Evolutionary conservation across 495 filamentous ascomycete genomes (phyloP).

Genomic region (Neurospora sp.): DNA sequence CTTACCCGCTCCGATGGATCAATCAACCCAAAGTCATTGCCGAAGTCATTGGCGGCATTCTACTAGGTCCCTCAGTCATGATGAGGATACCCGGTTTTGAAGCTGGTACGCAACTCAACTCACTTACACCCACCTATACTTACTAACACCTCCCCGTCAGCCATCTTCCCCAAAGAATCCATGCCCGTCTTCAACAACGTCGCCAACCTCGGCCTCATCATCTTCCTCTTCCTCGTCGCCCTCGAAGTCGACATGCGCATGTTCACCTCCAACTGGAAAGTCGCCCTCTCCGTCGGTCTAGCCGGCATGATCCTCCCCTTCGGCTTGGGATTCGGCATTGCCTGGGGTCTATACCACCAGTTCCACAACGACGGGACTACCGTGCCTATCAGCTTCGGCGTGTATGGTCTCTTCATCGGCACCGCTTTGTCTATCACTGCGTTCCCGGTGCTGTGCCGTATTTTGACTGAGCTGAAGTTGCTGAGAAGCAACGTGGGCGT

Average conservation of each 20-base stretch:
- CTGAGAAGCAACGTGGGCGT: slow-evolving; percentile 77
- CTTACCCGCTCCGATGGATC: slow-evolving; percentile 67
- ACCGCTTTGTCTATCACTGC: slow-evolving; percentile 94
- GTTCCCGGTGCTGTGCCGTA: slow-evolving; percentile 91
- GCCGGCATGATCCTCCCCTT: slow-evolving; percentile 82
- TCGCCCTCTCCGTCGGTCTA: slow-evolving; percentile 71
- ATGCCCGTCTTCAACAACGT: slow-evolving; percentile 70
- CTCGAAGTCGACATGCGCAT: slow-evolving; percentile 88
- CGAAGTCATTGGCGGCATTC: slow-evolving; percentile 87
- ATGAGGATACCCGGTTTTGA: slow-evolving; percentile 76
- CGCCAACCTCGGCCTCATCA: slow-evolving; percentile 79
- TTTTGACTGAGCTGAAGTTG: slow-evolving; percentile 85
- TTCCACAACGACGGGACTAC: slow-evolving; percentile 60
- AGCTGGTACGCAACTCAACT: slow-evolving; percentile 45
- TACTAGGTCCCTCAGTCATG: slow-evolving; percentile 82
- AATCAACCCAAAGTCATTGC: slow-evolving; percentile 91
- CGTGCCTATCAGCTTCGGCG: slow-evolving; percentile 57
- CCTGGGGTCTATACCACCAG: slow-evolving; percentile 75
- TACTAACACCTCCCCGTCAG: neutral
- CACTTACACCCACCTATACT: slow-evolving; percentile 12
- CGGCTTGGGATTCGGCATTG: slow-evolving; percentile 59
- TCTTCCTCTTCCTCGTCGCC: slow-evolving; percentile 89
- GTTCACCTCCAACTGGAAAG: slow-evolving; percentile 75
- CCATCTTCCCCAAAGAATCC: slow-evolving; percentile 68
- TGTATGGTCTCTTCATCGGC: slow-evolving; percentile 87